A percentile compares a stretch with the other conserved stretches of the same genome.
Conservation (phyloP, 106 monocot genomes). For the Narthecium ossifragum region DNA sequence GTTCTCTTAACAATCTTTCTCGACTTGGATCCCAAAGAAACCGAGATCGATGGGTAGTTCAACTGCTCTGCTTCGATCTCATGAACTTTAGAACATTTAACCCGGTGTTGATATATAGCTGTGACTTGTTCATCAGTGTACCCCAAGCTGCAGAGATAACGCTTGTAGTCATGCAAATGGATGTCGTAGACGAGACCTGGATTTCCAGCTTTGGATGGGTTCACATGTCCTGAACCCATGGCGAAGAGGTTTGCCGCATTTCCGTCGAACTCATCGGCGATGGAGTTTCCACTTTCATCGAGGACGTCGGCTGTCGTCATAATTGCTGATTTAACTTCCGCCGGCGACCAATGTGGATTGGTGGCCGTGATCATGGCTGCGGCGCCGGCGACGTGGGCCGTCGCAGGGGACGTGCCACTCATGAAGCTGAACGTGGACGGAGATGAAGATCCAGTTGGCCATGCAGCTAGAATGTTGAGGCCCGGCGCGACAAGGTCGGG, state of each 20-base stretch:
- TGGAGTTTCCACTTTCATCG: slow-evolving; percentile 13
- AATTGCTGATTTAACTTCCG: slow-evolving; percentile 47
- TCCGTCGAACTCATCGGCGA: slow-evolving; percentile 8
- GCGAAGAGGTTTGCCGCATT: slow-evolving; percentile 17
- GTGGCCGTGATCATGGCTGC: slow-evolving; percentile 32
- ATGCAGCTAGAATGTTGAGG: slow-evolving; percentile 35
- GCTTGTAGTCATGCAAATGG: slow-evolving; percentile 15
- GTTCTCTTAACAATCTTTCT: slow-evolving; percentile 6
- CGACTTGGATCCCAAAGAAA: background rate
- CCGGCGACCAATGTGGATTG: slow-evolving; percentile 29
- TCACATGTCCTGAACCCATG: slow-evolving; percentile 35
- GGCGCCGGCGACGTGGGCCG: slow-evolving; percentile 44
- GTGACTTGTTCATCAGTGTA: slow-evolving; percentile 28
- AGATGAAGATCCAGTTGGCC: background rate
- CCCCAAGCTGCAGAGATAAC: slow-evolving; percentile 37
- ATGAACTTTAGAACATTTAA: slow-evolving; percentile 11
- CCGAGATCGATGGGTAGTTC: slow-evolving; percentile 39
- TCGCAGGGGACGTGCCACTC: slow-evolving; percentile 34
- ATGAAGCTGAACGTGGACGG: slow-evolving; percentile 18
- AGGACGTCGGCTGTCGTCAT: slow-evolving; percentile 36
- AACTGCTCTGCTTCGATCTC: slow-evolving; percentile 12
- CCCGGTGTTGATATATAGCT: background rate
- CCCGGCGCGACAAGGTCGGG: slow-evolving; percentile 48
- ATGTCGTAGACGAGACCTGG: slow-evolving; percentile 56
- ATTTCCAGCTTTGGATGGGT: slow-evolving; percentile 27